Evolutionary conservation across 371 early-diverging fungal species (phyloP).

Genomic region (Actinomortierella ambigua): DNA sequence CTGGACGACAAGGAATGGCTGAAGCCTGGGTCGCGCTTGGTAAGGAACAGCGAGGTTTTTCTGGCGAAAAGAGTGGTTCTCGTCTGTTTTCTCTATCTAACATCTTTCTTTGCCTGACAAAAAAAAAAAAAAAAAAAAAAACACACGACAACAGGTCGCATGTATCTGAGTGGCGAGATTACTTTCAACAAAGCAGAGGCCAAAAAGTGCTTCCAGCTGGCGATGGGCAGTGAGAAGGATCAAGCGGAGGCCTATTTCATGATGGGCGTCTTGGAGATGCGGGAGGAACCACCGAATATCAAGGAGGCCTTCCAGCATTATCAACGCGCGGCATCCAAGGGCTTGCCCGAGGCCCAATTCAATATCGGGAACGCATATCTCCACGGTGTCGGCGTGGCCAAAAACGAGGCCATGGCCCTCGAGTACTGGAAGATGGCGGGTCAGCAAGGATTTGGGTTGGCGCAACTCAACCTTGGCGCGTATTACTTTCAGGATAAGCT

Average conservation of each 20-base stretch:
- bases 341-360: conserved; percentile 38
- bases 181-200: conserved; percentile 16
- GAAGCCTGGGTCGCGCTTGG: conserved; percentile 30
- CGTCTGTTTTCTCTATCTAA: no score
- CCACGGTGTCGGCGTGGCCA: conserved; percentile 27
- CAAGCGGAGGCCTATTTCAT: conserved; percentile 31
- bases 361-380: conserved; percentile 35
- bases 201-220: conserved; percentile 23
- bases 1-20: conserved; percentile 14
- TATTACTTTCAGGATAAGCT: conserved; percentile 43
- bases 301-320: conserved; percentile 28
- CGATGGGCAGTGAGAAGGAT: conserved; percentile 10
- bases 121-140: no score
- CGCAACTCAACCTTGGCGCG: conserved; percentile 37
- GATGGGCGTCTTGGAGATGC: conserved; percentile 25
- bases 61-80: no score
- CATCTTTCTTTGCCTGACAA: no score
- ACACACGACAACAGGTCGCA: conserved; percentile 13
- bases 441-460: conserved; percentile 40
- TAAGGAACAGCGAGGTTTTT: no score
- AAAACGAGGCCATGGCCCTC: conserved; percentile 39
- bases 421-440: conserved; percentile 48
- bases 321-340: conserved; percentile 40
- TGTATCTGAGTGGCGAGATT: conserved; percentile 40
- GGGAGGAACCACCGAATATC: background rate